Conservation (phyloP, 805 yeast genomes). For the Kuraishia ogatae region DNA sequence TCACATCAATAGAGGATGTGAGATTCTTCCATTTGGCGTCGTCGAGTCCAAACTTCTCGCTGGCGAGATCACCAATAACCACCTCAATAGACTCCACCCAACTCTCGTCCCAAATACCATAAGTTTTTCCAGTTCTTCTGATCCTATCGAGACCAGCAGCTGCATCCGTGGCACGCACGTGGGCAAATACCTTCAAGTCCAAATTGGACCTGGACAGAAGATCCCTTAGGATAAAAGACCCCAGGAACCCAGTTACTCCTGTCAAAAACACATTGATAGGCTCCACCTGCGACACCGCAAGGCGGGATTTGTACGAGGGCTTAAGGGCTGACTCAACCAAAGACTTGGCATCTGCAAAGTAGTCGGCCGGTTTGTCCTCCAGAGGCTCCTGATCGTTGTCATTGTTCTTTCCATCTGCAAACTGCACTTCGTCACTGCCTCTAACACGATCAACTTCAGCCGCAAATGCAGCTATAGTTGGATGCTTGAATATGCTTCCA, state of each 20-base stretch:
- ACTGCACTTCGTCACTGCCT: constrained; percentile 37
- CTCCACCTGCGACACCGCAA: constrained; percentile 11
- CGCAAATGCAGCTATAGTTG: constrained; percentile 78
- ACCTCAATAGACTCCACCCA: constrained; percentile 55
- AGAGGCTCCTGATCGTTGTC: constrained; percentile 13
- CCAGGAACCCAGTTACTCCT: constrained; percentile 95
- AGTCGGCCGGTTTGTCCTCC: constrained; percentile 26
- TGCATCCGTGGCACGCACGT: constrained; percentile 76
- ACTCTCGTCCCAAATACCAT: constrained; percentile 68
- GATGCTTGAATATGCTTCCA: constrained; percentile 83
- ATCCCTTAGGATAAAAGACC: constrained; percentile 80
- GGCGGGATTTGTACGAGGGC: constrained; percentile 35
- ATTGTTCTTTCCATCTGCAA: constrained; percentile 23
- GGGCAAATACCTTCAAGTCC: constrained; percentile 65
- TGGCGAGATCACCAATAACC: constrained; percentile 76
- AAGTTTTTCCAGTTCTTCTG: constrained; percentile 64
- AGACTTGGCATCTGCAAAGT: constrained; percentile 67
- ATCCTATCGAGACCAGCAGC: constrained; percentile 71
- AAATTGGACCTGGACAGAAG: constrained; percentile 45
- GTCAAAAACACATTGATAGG: constrained; percentile 63
- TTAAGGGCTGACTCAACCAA: constrained; percentile 32
- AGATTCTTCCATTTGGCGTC: constrained; percentile 50
- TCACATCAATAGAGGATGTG: constrained; percentile 58
- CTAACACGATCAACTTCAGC: constrained; percentile 53
- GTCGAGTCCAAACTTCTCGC: constrained; percentile 61